A percentile compares a stretch with the other conserved stretches of the same genome.
Conservation (phyloP, 148 eudicot genomes). For the Cornus florida region DNA sequence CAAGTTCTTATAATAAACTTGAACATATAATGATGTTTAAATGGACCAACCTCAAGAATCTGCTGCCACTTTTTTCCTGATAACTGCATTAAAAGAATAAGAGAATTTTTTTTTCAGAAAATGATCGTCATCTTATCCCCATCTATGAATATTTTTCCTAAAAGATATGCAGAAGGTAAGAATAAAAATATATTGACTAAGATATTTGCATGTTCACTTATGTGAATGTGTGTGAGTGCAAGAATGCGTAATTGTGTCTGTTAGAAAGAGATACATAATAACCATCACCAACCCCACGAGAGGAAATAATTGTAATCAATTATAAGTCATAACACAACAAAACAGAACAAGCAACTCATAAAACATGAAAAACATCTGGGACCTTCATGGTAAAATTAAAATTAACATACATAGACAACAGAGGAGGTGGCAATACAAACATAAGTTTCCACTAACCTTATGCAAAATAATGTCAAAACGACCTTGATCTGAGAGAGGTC, state of each 20-base stretch:
- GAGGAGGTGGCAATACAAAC: background rate
- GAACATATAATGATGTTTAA: background rate
- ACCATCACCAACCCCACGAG: no score
- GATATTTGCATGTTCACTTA: no score
- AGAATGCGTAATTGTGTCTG: no score
- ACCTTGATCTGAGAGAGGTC: constrained; percentile 90
- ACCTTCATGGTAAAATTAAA: background rate
- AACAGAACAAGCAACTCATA: background rate
- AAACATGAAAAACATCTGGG: background rate
- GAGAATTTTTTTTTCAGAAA: background rate
- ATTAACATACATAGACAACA: background rate
- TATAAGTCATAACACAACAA: no score
- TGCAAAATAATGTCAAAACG: constrained; percentile 92
- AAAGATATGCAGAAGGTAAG: background rate
- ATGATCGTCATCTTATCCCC: background rate
- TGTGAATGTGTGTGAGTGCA: no score
- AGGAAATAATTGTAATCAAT: no score
- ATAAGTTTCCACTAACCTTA: constrained; percentile 53
- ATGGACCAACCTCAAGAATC: constrained; percentile 77
- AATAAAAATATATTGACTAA: no score
- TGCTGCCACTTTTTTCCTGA: constrained; percentile 81
- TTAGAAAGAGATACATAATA: no score
- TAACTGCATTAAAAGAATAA: constrained; percentile 53
- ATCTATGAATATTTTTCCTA: background rate
- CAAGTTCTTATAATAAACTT: no score